Conservation (phyloP, 305 asterid species). For the Plantago coronopus region DNA sequence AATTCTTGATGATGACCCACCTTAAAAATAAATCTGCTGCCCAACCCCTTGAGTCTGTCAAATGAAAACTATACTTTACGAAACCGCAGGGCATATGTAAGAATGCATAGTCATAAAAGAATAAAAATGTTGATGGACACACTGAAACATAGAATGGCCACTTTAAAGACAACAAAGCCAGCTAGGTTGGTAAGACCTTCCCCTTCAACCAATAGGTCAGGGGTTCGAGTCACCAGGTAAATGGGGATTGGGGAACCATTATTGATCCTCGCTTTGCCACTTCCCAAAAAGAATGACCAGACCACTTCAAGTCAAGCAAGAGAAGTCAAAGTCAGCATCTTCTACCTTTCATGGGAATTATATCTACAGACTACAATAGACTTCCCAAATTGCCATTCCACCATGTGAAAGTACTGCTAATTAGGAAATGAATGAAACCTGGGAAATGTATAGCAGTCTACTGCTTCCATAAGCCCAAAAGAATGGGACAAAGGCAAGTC, state of each 20-base stretch:
- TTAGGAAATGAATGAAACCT: conserved; percentile 20
- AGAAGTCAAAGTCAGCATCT: conserved; percentile 2
- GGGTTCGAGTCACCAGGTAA: too few relatives aligned
- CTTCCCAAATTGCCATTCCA: conserved; percentile 1
- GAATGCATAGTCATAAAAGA: too few relatives aligned
- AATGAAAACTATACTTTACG: conserved; percentile 21
- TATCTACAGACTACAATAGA: too few relatives aligned
- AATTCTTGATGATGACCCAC: conserved; percentile 37
- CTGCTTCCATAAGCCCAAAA: conserved; percentile 29
- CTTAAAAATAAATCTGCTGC: conserved; percentile 28
- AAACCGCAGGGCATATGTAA: conserved; percentile 12
- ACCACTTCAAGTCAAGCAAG: conserved; percentile 9
- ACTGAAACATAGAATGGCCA: too few relatives aligned
- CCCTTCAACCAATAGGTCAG: too few relatives aligned
- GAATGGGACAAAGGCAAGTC: conserved; percentile 84
- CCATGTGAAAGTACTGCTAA: conserved; percentile 12
- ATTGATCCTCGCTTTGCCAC: too few relatives aligned
- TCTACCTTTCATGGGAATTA: neutral
- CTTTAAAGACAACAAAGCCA: neutral
- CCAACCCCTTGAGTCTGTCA: conserved; percentile 31
- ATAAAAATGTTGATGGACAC: too few relatives aligned
- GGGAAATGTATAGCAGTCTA: conserved; percentile 21
- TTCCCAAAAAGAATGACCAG: too few relatives aligned
- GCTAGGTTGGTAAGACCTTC: too few relatives aligned
- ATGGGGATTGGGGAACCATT: too few relatives aligned